Percentiles rank a stretch among this genome's conserved stretches.
Evolutionary conservation across 257 asterid genomes (phyloP).

Genomic region (Misopates orontium): DNA sequence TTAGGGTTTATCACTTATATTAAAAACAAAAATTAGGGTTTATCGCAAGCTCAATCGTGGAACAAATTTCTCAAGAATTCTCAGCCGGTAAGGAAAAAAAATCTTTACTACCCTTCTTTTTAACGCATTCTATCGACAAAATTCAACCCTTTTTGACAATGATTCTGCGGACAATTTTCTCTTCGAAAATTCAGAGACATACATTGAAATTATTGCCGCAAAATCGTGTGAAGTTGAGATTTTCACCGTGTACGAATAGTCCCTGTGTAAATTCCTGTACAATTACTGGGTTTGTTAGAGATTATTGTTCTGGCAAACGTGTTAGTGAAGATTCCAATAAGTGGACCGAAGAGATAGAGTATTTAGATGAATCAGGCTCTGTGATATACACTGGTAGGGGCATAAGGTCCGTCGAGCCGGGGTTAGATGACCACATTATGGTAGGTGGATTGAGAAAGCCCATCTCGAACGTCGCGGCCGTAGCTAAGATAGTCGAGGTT

Average conservation of each 20-base stretch:
- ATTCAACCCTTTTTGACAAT: not conserved
- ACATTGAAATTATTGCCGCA: not conserved
- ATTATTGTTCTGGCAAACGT: slow-evolving; percentile 11
- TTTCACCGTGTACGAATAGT: not conserved
- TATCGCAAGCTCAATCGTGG: too few species aligned
- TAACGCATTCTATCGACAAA: not conserved
- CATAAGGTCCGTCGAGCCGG: slow-evolving; percentile 84
- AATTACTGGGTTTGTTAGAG: not conserved
- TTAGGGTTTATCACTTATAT: too few species aligned
- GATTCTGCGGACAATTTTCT: slow-evolving; percentile 2
- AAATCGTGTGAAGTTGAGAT: slow-evolving; percentile 8
- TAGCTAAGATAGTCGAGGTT: slow-evolving; percentile 86
- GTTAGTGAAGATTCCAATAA: slow-evolving; percentile 31
- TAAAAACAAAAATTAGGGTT: too few species aligned
- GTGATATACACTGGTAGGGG: slow-evolving; percentile 87
- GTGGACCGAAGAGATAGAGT: slow-evolving; percentile 85
- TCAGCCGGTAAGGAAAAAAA: too few species aligned
- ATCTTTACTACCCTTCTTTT: not conserved
- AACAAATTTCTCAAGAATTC: too few species aligned
- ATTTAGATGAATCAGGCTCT: slow-evolving; percentile 85
- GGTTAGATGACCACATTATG: slow-evolving; percentile 85
- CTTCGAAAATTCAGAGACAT: not conserved
- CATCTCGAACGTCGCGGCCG: slow-evolving; percentile 77
- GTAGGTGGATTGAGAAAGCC: slow-evolving; percentile 84
- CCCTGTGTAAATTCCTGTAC: not conserved